These are phyloP conservation scores for Globisporangium iwayamae DNA, from an alignment of 352 stramenopile species.

Conservation along the genomic window DNA sequence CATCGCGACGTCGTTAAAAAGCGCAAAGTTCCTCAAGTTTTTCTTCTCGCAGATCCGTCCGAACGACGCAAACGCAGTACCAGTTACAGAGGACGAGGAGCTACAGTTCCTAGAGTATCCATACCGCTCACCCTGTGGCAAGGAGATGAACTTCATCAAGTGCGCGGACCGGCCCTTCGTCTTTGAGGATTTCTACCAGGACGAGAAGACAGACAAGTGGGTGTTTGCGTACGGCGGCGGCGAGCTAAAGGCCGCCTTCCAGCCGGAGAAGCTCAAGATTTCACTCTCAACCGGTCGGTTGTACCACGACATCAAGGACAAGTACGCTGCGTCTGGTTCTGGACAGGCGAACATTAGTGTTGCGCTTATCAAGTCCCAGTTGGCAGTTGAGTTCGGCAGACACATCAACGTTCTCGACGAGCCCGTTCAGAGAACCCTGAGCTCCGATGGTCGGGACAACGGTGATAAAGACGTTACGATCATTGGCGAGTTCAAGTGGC, in stretches of 20 bases:
- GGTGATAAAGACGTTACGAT: slow-evolving; percentile 13
- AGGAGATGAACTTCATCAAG: slow-evolving; percentile 88
- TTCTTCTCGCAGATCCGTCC: slow-evolving; percentile 70
- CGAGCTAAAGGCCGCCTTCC: slow-evolving; percentile 50
- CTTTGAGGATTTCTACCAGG: slow-evolving; percentile 52
- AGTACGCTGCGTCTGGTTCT: slow-evolving; percentile 30
- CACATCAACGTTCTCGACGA: slow-evolving; percentile 50
- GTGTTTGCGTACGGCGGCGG: slow-evolving; percentile 55
- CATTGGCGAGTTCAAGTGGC: slow-evolving; percentile 57
- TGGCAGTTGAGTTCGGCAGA: slow-evolving; percentile 65
- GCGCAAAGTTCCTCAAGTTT: slow-evolving; percentile 76
- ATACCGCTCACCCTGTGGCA: slow-evolving; percentile 69
- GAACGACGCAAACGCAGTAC: slow-evolving; percentile 19
- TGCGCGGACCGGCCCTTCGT: slow-evolving; percentile 76
- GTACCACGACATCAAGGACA: slow-evolving; percentile 65
- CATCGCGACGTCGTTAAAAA: slow-evolving; percentile 82
- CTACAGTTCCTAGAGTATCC: slow-evolving; percentile 65
- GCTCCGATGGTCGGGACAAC: not conserved
- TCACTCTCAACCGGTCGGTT: slow-evolving; percentile 63
- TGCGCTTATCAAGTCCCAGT: slow-evolving; percentile 63
- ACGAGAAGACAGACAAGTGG: slow-evolving; percentile 26
- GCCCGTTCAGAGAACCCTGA: slow-evolving; percentile 1
- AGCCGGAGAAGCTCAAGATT: slow-evolving; percentile 50
- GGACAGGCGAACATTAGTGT: slow-evolving; percentile 19
- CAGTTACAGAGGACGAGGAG: slow-evolving; percentile 2